These are phyloP conservation scores for Penicillium tannophilum DNA, from an alignment of 495 filamentous ascomycete species.

Conservation along the genomic window DNA sequence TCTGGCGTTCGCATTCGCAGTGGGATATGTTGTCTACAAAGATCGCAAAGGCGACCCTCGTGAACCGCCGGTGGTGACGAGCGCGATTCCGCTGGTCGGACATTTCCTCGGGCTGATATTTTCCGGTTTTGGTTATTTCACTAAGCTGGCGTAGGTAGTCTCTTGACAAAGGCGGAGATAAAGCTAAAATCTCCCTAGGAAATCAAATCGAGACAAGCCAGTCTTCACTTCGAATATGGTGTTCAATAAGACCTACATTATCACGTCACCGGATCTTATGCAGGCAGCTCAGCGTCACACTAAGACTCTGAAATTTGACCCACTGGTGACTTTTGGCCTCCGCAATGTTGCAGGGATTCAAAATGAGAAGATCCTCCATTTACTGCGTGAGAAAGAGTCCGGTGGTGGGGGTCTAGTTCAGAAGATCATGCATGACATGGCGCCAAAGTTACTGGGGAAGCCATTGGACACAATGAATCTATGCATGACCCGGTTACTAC, in stretches of 20 bases:
- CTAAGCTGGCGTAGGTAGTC: slow-evolving; percentile 15
- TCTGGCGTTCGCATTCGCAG: slow-evolving; percentile 10
- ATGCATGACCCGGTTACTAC: slow-evolving; percentile 24
- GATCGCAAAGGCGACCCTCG: slow-evolving; percentile 32
- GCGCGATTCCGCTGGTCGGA: slow-evolving; percentile 45
- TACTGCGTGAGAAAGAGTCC: slow-evolving; percentile 19
- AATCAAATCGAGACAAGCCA: slow-evolving; percentile 27
- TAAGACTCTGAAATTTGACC: slow-evolving; percentile 45
- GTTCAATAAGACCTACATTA: slow-evolving; percentile 45
- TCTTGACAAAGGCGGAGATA: background rate
- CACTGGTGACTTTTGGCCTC: slow-evolving; percentile 25
- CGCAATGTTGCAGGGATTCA: slow-evolving; percentile 25
- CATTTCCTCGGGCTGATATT: slow-evolving; percentile 44
- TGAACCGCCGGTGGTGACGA: slow-evolving; percentile 46
- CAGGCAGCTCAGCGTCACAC: slow-evolving; percentile 43
- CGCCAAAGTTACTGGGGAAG: slow-evolving; percentile 28
- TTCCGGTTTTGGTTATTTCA: slow-evolving; percentile 41
- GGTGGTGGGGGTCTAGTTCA: slow-evolving; percentile 25
- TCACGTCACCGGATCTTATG: slow-evolving; percentile 44
- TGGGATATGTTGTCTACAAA: slow-evolving; percentile 17
- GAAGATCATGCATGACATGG: slow-evolving; percentile 25
- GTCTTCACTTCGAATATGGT: slow-evolving; percentile 49
- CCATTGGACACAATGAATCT: slow-evolving; percentile 34
- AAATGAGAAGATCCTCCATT: slow-evolving; percentile 12
- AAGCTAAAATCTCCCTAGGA: slow-evolving; percentile 15